Evolutionary conservation across 805 yeast species (phyloP), one percentile per base, ranked within the genome.

Genomic region (Metschnikowia cerradonensis): DNA sequence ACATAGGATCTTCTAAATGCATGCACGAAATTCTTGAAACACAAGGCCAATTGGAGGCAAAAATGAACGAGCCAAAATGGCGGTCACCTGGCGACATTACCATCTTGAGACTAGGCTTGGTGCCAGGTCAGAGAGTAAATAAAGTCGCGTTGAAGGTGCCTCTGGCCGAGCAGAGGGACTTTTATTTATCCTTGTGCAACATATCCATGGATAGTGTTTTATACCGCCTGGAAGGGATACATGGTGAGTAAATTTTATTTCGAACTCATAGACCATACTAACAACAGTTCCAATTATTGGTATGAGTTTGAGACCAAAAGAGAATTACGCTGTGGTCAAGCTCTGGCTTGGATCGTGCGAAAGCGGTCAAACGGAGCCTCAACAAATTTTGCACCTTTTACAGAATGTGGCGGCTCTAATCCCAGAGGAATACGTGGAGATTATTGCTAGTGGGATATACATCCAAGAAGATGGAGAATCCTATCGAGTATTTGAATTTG

Each of bases 251-350:
- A 6, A 4, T 14, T 41, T 13, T 15, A 11, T 15, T 8, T 7
- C 8, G 17, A 15, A 5, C 13, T 20, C 30, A 17, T 17, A 5
- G 6, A 14, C 7, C 13, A 13, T 40, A 51, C 55, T 52, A 48
- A 54, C 53, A 11, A 6, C 31, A 55, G 58, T 47, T 5, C 53
- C 52, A 6, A 49, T 55, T 11, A 46, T 55, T 6, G 58, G 58
- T 1, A 32, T 55, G 13, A 47, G 52, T 15, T 40, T 51, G 35
- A 35, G 40, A 19, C 17, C 45, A 11, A 34, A 19, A 15, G 33
- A 23, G 5, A 45, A 37, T n/a, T 50, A 54, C 17, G 41, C 46
- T 6, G 35, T 50, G 20, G 47, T 54, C 31, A 52, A 50, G 41
- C 41, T 54, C 30, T 54, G 57, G 57, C 47, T 52, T 17, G 55